A percentile compares a stretch with the other conserved stretches of the same genome.
Conservation (phyloP, 1,284 basidiomycete genomes). For the Amylostereum areolatum region DNA sequence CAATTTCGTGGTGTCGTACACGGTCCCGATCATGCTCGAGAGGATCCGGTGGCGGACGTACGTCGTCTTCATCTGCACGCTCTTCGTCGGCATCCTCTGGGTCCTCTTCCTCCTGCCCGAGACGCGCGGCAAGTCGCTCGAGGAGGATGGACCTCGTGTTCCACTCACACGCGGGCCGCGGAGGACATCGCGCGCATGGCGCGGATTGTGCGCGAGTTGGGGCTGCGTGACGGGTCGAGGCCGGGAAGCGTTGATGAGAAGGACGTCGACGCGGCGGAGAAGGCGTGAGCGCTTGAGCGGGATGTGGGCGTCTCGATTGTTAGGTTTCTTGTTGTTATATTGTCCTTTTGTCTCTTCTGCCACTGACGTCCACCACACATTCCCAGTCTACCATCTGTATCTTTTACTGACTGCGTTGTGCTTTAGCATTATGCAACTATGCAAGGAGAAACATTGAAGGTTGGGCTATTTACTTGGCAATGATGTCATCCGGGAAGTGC, state of each 20-base stretch:
- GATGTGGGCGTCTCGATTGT: too few species aligned
- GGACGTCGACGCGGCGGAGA: background rate
- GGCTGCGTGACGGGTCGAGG: background rate
- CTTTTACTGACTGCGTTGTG: too few species aligned
- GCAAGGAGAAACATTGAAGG: too few species aligned
- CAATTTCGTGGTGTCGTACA: constrained; percentile 17
- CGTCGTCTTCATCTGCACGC: constrained; percentile 20
- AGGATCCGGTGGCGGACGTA: constrained; percentile 20
- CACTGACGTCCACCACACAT: too few species aligned
- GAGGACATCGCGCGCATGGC: background rate
- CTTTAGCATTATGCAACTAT: too few species aligned
- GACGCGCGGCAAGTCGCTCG: constrained; percentile 18
- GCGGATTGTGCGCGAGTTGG: background rate
- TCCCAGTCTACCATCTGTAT: too few species aligned
- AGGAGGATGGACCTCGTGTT: constrained; percentile 17
- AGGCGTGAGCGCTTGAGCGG: too few species aligned
- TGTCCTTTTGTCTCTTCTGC: too few species aligned
- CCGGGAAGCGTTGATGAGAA: background rate
- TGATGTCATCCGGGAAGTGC: too few species aligned
- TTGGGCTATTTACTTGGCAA: too few species aligned
- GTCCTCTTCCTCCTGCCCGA: constrained; percentile 20
- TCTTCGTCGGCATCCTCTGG: constrained; percentile 20
- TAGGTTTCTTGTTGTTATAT: too few species aligned
- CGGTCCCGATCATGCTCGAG: constrained; percentile 18
- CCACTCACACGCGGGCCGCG: background rate